A percentile compares a stretch with the other conserved stretches of the same genome.
phyloP scores from a whole-genome alignment of 495 filamentous ascomycete genomes.

The Hypoxylon lenormandii region DNA sequence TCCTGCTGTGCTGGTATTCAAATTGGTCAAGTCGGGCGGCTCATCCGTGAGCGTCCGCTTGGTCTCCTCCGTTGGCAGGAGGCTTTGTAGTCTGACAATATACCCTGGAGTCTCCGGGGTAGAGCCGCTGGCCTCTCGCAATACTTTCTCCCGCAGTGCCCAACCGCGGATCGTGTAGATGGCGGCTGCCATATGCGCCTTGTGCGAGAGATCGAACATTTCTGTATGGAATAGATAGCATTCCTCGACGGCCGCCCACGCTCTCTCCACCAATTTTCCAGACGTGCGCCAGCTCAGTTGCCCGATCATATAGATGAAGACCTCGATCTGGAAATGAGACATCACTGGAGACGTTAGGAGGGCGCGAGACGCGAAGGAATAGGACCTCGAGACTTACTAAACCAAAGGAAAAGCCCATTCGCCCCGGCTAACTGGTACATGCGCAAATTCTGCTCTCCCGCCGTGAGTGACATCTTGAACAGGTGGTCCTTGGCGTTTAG shows the following conservation, averaged over 20 bases:
- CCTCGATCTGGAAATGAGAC: slow-evolving; percentile 64
- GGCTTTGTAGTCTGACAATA: slow-evolving; percentile 50
- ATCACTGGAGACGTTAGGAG: slow-evolving; percentile 46
- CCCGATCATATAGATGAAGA: slow-evolving; percentile 65
- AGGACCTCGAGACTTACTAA: slow-evolving; percentile 49
- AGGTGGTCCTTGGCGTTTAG: slow-evolving; percentile 58
- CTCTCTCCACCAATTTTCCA: slow-evolving; percentile 64
- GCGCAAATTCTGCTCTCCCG: slow-evolving; percentile 58
- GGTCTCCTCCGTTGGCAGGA: slow-evolving; percentile 45
- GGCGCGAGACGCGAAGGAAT: background rate
- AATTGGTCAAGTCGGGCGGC: slow-evolving; percentile 4
- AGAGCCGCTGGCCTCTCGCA: slow-evolving; percentile 41
- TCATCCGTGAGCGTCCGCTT: slow-evolving; percentile 27
- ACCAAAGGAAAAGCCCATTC: slow-evolving; percentile 64
- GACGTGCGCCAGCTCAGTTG: slow-evolving; percentile 64
- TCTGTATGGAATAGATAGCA: slow-evolving; percentile 61
- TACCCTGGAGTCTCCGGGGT: slow-evolving; percentile 52
- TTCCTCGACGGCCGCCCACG: slow-evolving; percentile 60
- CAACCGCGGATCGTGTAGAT: slow-evolving; percentile 62
- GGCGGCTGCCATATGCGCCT: slow-evolving; percentile 56
- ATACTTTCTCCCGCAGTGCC: slow-evolving; percentile 55
- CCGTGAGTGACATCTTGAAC: slow-evolving; percentile 59
- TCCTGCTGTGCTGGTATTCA: slow-evolving; percentile 9
- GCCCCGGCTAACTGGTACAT: slow-evolving; percentile 55
- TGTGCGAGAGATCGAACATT: slow-evolving; percentile 58